Evolutionary conservation across 345 rosid genomes (phyloP), one percentile per base, ranked within the genome.

Genomic region (Gossypium herbaceum): DNA sequence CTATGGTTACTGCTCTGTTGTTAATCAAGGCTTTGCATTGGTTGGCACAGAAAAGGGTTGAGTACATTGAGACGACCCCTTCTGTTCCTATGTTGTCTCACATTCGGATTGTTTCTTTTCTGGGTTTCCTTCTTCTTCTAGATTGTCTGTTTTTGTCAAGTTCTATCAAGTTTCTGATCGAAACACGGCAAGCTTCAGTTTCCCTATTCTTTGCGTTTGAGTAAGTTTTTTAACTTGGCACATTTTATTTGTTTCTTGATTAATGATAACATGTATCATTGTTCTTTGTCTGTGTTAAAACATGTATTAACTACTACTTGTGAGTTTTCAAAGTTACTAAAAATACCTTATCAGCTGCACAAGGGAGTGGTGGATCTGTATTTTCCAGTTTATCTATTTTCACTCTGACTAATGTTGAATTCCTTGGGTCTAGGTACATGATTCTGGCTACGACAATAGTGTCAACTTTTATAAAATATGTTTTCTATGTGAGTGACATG

Each of bases 41-140:
- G 98, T 79, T 94, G 87, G 96, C 98, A 63, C 98, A 95, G 80
- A 91, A 93, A 85, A 90, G 99, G 81, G 91, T 93, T 0, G 99
- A 93, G 84, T 95, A 90, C 83, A 93, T 90, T 47, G 99, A 95
- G 87, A 93, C 98, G 9, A 95, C 99, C 52, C 98, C 97, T 27
- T 80, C 98, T 39, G 98, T 93, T 16, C 83, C 94, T 56, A 73
- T 81, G 77, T 55, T 86, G 69, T 88, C 98, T 67, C 96, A 93
- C 73, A 12, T 86, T 71, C 85, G 97, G 75, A 90, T 92, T 1
- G 93, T 91, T 73, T 93, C 99, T 11, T 95, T 93, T 72, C 56
- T 95, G 82, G 91, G 84, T 7, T 92, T 93, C 52, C 96, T 95
- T 8, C 86, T 95, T 8, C 74, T 95, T 55, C 63, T 95, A 2